A percentile compares a stretch with the other conserved stretches of the same genome.
Evolutionary conservation across 2,329 filamentous ascomycete species (phyloP).

Genomic region (Dactylellina sp.): DNA sequence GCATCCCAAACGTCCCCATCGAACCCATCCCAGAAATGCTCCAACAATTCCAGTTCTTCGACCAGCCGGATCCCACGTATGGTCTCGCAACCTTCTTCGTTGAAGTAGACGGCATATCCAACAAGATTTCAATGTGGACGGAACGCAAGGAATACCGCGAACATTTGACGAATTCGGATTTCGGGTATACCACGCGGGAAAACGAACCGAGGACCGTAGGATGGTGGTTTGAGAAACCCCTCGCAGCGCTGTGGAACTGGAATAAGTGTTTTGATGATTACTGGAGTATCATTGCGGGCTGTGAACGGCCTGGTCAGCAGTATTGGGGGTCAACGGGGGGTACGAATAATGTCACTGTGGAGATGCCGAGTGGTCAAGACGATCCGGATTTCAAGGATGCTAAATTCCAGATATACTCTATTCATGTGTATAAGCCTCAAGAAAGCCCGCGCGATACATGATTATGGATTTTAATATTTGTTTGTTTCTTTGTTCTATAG

Average conservation of each 20-base stretch:
- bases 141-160: conserved; percentile 6
- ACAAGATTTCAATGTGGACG: not conserved
- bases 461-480: no score
- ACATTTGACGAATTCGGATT: conserved; percentile 1
- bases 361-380: not conserved
- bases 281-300: not conserved
- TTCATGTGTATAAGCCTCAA: no score
- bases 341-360: not conserved
- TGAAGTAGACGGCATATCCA: not conserved
- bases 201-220: conserved; percentile 8
- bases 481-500: no score
- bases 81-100: not conserved
- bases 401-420: not conserved
- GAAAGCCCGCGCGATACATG: no score
- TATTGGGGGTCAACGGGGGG: conserved; percentile 3
- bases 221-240: conserved; percentile 2
- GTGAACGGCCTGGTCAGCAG: not conserved
- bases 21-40: no score
- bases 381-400: no score
- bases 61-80: not conserved
- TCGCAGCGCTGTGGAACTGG: not conserved
- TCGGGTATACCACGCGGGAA: not conserved
- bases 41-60: not conserved
- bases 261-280: conserved; percentile 7
- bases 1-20: not conserved